Conservation (phyloP, 2,329 filamentous ascomycete genomes). For the Didymella glomerata region DNA sequence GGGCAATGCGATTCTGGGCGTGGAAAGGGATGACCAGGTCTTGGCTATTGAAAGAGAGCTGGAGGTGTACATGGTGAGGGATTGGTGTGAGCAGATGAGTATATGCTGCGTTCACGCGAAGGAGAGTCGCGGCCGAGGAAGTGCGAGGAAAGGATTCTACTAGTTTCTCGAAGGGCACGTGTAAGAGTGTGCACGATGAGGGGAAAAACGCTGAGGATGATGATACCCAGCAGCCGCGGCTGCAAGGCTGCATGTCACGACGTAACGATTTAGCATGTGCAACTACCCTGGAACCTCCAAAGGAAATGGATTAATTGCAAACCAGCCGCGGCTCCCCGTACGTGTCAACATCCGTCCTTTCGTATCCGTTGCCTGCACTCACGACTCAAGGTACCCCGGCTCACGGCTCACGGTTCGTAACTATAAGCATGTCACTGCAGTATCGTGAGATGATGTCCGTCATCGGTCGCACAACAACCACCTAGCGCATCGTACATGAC, state of each 20-base stretch:
- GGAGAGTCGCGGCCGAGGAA: slow-evolving; percentile 52
- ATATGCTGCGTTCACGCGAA: slow-evolving; percentile 80
- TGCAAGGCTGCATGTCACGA: slow-evolving; percentile 1
- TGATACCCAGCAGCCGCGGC: slow-evolving; percentile 12
- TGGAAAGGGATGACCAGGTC: slow-evolving; percentile 28
- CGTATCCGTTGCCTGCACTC: not conserved
- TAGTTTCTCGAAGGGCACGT: slow-evolving; percentile 7
- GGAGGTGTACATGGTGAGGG: slow-evolving; percentile 70
- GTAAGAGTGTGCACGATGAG: not conserved
- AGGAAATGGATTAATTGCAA: not conserved
- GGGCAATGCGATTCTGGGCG: slow-evolving; percentile 24
- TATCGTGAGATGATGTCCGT: slow-evolving; percentile 4
- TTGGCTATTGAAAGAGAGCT: slow-evolving; percentile 41
- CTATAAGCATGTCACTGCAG: not conserved
- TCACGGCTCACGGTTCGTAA: not conserved
- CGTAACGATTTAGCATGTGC: slow-evolving; percentile 2
- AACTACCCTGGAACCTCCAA: not conserved
- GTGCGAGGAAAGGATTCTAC: slow-evolving; percentile 33
- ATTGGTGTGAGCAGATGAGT: slow-evolving; percentile 88
- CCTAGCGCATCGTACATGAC: slow-evolving; percentile 5
- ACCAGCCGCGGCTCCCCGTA: not conserved
- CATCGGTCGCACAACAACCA: slow-evolving; percentile 10
- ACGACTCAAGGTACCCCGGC: not conserved
- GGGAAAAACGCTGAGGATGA: not conserved
- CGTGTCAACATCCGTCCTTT: not conserved